These are phyloP conservation scores for Coniochaeta prunicola DNA, from an alignment of 2,329 filamentous ascomycete genomes.

Conservation along the genomic window DNA sequence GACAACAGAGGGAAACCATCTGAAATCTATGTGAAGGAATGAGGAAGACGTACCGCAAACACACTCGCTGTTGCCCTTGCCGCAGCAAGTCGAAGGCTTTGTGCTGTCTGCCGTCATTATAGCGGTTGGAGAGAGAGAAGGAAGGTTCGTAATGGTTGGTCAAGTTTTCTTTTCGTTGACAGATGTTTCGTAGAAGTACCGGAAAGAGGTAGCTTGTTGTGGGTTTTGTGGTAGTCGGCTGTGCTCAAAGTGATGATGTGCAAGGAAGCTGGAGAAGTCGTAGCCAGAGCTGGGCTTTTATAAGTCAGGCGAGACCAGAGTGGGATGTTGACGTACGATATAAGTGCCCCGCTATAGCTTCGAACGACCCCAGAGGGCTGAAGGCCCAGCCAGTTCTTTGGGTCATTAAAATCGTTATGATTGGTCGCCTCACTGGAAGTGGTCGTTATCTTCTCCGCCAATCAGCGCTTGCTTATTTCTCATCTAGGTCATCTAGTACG, in stretches of 20 bases:
- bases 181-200: not conserved
- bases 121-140: slow-evolving; percentile 2
- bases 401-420: slow-evolving; percentile 4
- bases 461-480: slow-evolving; percentile 14
- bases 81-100: slow-evolving; percentile 46
- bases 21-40: not conserved
- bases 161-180: not conserved
- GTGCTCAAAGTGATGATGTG: not conserved
- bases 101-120: slow-evolving; percentile 23
- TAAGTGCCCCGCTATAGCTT: not conserved
- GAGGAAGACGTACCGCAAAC: slow-evolving; percentile 45
- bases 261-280: not conserved
- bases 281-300: not conserved
- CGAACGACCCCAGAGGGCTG: not conserved
- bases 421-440: slow-evolving; percentile 1
- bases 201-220: not conserved
- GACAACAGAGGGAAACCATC: not conserved
- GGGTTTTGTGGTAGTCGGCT: too few relatives aligned
- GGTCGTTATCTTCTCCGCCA: slow-evolving; percentile 2
- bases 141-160: not conserved
- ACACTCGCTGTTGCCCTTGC: slow-evolving; percentile 43
- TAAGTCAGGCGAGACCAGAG: not conserved
- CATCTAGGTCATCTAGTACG: slow-evolving; percentile 7
- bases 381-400: not conserved
- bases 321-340: not conserved